These are phyloP conservation scores for Mycena kentingensis DNA, from an alignment of 768 basidiomycete species.

Conservation along the genomic window DNA sequence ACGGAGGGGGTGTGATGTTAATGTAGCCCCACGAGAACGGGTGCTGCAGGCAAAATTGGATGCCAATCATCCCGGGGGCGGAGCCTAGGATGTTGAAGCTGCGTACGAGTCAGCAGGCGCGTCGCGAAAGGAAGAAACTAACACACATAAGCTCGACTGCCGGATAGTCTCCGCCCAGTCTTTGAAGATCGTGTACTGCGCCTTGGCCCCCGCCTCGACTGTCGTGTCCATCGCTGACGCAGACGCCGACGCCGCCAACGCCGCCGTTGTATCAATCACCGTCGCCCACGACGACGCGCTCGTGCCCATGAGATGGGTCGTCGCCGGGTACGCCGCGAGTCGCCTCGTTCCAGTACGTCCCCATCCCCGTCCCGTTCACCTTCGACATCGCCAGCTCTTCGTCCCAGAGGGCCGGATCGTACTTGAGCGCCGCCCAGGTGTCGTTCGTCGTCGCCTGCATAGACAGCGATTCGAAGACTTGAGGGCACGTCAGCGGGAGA, in stretches of 20 bases:
- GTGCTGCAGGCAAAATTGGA: conserved; percentile 24
- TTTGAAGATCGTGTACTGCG: conserved; percentile 13
- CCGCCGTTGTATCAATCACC: background rate
- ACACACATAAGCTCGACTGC: conserved; percentile 23
- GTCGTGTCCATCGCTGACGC: conserved; percentile 19
- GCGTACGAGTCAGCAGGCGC: background rate
- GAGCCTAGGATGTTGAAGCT: conserved; percentile 22
- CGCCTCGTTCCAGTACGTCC: conserved; percentile 24
- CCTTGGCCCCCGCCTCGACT: conserved; percentile 19
- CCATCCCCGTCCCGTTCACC: conserved; percentile 19
- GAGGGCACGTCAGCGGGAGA: background rate
- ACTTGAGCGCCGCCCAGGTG: conserved; percentile 20
- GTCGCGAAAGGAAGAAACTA: background rate
- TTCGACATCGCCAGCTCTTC: conserved; percentile 19
- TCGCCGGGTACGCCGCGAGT: conserved; percentile 19
- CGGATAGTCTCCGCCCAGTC: conserved; percentile 15
- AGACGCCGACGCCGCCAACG: conserved; percentile 10
- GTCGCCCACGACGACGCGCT: conserved; percentile 6
- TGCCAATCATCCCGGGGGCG: conserved; percentile 7
- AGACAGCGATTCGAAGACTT: conserved; percentile 10
- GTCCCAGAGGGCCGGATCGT: conserved; percentile 7
- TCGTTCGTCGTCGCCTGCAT: conserved; percentile 16
- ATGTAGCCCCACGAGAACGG: conserved; percentile 21
- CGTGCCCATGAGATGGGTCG: conserved; percentile 14
- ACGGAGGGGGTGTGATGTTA: conserved; percentile 9